phyloP scores from a whole-genome alignment of 2,329 filamentous ascomycete genomes.

The Emmonsia crescens region DNA sequence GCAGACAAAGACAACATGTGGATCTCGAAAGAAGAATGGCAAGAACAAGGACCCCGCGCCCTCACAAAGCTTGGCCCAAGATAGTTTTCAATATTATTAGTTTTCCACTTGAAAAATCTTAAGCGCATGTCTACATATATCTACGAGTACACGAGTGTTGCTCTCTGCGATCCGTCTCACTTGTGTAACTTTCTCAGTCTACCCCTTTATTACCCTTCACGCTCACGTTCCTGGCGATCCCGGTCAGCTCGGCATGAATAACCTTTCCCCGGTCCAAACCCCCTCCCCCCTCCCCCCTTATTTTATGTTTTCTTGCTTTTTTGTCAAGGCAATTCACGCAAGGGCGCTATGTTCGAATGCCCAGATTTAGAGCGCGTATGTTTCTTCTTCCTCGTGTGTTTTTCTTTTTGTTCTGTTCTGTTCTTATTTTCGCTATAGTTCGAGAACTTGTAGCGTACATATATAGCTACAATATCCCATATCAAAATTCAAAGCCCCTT shows the following conservation, averaged over 20 bases:
- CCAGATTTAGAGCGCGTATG: neutral
- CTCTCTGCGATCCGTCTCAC: neutral
- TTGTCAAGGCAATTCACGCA: neutral
- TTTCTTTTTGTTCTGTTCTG: too few species aligned
- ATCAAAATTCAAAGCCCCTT: neutral
- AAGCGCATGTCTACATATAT: neutral
- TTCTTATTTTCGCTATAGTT: neutral
- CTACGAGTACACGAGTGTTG: neutral
- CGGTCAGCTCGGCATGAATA: neutral
- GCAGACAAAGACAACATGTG: slow-evolving; percentile 98
- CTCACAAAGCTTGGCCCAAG: slow-evolving; percentile 89
- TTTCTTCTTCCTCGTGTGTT: neutral
- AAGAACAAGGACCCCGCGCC: slow-evolving; percentile 74
- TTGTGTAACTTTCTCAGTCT: too few species aligned
- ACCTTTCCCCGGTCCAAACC: too few species aligned
- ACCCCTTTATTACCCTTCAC: neutral
- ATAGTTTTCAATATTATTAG: slow-evolving; percentile 33
- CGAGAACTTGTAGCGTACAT: neutral
- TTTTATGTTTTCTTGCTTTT: neutral
- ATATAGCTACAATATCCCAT: neutral
- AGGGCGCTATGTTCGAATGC: neutral
- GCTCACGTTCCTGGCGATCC: neutral
- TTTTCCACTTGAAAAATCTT: neutral
- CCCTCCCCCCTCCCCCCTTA: too few species aligned
- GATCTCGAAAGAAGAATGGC: slow-evolving; percentile 95